Percentiles rank a stretch among this genome's conserved stretches.
Conservation (phyloP, 768 basidiomycete species). For the Mycena polygramma region DNA sequence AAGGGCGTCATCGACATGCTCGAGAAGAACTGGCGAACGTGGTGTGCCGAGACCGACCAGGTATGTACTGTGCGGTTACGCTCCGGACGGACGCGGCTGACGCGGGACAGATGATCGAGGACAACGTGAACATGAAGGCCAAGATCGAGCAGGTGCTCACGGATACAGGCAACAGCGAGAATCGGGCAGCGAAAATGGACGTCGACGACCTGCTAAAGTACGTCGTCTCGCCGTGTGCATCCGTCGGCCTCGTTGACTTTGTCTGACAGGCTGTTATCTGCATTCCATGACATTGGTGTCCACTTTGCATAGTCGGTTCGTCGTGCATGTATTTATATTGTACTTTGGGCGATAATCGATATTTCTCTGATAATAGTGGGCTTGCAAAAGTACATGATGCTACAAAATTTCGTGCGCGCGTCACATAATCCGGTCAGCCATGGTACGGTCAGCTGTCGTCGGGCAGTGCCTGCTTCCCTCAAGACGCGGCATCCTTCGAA, state of each 20-base stretch:
- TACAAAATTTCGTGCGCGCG: neutral
- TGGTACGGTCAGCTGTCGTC: slow-evolving; percentile 34
- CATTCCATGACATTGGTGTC: slow-evolving; percentile 81
- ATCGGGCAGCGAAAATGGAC: slow-evolving; percentile 92
- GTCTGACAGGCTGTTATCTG: slow-evolving; percentile 69
- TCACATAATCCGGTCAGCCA: no score
- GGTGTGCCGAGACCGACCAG: slow-evolving; percentile 83
- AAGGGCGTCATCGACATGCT: slow-evolving; percentile 96
- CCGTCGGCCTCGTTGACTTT: slow-evolving; percentile 20
- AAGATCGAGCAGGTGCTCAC: slow-evolving; percentile 18
- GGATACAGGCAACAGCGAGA: slow-evolving; percentile 79
- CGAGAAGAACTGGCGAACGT: slow-evolving; percentile 93
- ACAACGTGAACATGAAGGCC: slow-evolving; percentile 16
- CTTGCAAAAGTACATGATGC: neutral
- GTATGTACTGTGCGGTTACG: no score
- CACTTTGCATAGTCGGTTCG: slow-evolving; percentile 68
- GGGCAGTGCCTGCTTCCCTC: slow-evolving; percentile 41
- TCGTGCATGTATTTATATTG: slow-evolving; percentile 20
- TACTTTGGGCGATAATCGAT: slow-evolving; percentile 1
- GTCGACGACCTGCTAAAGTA: slow-evolving; percentile 92
- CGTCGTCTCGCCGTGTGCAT: slow-evolving; percentile 42
- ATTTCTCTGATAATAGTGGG: no score
- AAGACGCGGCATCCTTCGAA: no score
- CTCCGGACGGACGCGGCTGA: no score
- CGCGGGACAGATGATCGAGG: slow-evolving; percentile 6